Conservation (phyloP, 106 monocot genomes). For the Allium sativum region DNA sequence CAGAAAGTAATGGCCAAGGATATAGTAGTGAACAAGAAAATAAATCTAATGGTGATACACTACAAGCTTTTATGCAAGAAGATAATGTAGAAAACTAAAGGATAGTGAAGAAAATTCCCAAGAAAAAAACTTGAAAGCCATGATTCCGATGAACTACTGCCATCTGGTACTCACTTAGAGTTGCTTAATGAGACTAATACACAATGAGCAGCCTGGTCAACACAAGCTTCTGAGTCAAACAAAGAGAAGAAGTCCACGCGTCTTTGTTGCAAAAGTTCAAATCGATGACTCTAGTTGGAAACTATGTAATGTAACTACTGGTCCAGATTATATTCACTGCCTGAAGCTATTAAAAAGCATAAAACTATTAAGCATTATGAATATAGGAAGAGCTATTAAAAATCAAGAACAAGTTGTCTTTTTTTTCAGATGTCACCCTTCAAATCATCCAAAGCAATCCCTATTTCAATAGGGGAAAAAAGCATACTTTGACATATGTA, state of each 20-base stretch:
- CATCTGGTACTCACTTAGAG: conserved; percentile 63
- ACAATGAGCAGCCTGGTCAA: conserved; percentile 57
- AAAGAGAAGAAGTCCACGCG: conserved; percentile 54
- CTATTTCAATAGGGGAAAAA: too few species aligned
- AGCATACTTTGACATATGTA: too few species aligned
- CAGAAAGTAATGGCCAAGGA: conserved; percentile 5
- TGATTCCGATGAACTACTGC: conserved; percentile 25
- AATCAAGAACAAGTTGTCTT: too few species aligned
- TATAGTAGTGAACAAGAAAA: conserved; percentile 24
- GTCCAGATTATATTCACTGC: conserved; percentile 87
- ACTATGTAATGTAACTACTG: conserved; percentile 58
- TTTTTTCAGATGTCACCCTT: too few species aligned
- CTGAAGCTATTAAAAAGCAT: conserved; percentile 71
- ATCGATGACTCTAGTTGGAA: conserved; percentile 45
- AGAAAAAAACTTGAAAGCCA: conserved; percentile 18
- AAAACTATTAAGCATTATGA: conserved; percentile 63
- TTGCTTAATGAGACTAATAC: conserved; percentile 71
- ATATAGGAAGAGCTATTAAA: conserved; percentile 83
- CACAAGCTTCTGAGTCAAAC: conserved; percentile 69
- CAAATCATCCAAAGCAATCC: too few species aligned
- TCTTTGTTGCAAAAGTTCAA: conserved; percentile 16
- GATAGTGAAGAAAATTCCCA: conserved; percentile 12
- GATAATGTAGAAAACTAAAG: conserved; percentile 18
- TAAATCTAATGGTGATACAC: conserved; percentile 2
- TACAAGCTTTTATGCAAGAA: conserved; percentile 18